Base-by-base conservation (phyloP, 2,329 filamentous ascomycete species). In the Colletotrichum magnum region DNA sequence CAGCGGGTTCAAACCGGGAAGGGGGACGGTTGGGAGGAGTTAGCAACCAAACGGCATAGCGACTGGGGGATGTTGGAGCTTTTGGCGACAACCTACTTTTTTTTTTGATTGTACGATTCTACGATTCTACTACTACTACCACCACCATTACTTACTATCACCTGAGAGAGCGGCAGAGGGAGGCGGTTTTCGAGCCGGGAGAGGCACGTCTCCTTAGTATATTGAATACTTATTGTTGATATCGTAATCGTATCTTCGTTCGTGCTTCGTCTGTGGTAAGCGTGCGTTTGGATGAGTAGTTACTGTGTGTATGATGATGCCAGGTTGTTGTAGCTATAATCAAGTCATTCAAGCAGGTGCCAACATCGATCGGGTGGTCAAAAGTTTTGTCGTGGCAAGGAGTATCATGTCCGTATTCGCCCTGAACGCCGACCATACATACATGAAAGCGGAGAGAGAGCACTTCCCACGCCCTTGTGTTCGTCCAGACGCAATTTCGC, bases 41-140 rank as follows among this genome's bases (percentile, higher is more conserved):
- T 69, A 69, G 63, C 67, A 69, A 69, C 67, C 67, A 69, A 69
- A 67, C 63, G 67, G 63, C 67, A 69, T 69, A 69, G 67, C 67
- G 67, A 67, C 39, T 67, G 63, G 51, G 67, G 51, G 67, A 67
- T 61, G 67, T 61, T 61, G 62, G 62, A 67, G 67, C 62, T 69
- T 58, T 58, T 69, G 50, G 63, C 56, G 63, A 69, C 58, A 69
- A 47, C 67, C 67, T 66, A 69, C 67, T 24, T 61, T 66, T 63
- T 66, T 36, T 36, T 36, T 36, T 7, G 10, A 36, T 6, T 58
- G 67, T 57, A 66, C 56, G 62, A 61, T 66, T 61, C 62, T 52
- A 67, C 51, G 67, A 69, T 56, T 56, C 63, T 58, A 52, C 50
- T 57, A 41, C 43, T 56, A 61, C 63, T 45, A 57, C 45, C 41